Base-by-base conservation (phyloP, 2,329 filamentous ascomycete species). In the Xenoacremonium recifei region DNA sequence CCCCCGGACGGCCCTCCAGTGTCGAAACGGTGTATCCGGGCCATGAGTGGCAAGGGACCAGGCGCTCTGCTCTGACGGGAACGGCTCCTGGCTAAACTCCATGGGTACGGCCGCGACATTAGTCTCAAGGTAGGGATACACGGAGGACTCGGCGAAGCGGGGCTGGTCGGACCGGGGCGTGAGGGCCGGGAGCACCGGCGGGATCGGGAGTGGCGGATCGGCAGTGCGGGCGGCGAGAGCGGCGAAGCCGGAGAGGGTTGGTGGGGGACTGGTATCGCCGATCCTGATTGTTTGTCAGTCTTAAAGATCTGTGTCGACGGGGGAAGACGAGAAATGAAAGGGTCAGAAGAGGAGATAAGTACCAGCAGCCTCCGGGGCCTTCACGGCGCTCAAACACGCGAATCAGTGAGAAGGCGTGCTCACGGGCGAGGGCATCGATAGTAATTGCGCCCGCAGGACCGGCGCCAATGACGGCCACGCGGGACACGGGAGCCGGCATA, bases 61-160 rank as follows among this genome's bases (percentile, higher is more conserved):
- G 21, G 62, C 47, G 34, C 55, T 63, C 2, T 53, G 52, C 9
- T 55, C 53, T 1, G 59, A 56, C 0, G 78, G 72, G 12, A 83
- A 77, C 0, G 69, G 65, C 40, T 82, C 79, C 45, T 79, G 69
- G 1, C 71, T 75, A 58, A 78, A 86, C 13, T 73, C 68, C 83
- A 86, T 86, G 0, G 78, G 68, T 2, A 72, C 54, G 5, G 68
- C 67, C 47, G 78, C 73, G 32, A 86, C 76, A 48, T 86, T 86
- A 3, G 80, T 85, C 55, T 85, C 79, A n/a, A 85, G 63, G 16
- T 76, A 74, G 0, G 79, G 77, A 49, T 85, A 85, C 15, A 84
- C 69, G 1, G 77, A 76, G 0, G 79, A 79, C 45, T 83, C 79
- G 11, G 68, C 62, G 52, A 76, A 81, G 3, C 79, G 73, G 15